Conservation (phyloP, 805 yeast genomes). For the Ogataea pilisensis region DNA sequence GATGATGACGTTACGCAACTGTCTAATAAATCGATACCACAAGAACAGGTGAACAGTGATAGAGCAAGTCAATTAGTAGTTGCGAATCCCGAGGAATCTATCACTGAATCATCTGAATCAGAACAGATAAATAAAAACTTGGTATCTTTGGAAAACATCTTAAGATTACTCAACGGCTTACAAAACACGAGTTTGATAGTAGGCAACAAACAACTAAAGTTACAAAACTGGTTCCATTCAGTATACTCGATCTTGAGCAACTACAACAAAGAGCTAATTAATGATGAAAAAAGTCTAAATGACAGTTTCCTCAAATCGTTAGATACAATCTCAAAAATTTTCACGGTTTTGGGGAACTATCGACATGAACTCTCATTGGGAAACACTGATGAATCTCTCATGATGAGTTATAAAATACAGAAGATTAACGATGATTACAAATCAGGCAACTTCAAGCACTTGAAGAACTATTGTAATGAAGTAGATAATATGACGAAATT, state of each 20-base stretch:
- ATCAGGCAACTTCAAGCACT: constrained; percentile 10
- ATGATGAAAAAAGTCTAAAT: constrained; percentile 15
- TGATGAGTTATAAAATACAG: constrained; percentile 16
- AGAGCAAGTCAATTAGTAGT: not conserved
- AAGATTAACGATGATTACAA: constrained; percentile 21
- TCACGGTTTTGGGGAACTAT: constrained; percentile 12
- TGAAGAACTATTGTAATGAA: constrained; percentile 21
- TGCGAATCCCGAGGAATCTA: not conserved
- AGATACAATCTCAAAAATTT: constrained; percentile 25
- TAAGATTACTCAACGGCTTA: constrained; percentile 9
- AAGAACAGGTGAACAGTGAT: not conserved
- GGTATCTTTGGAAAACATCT: constrained; percentile 6
- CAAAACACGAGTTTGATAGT: constrained; percentile 9
- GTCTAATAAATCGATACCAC: not conserved
- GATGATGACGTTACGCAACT: no score
- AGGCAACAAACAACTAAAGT: constrained; percentile 11
- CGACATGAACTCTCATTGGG: constrained; percentile 5
- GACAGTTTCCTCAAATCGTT: constrained; percentile 22
- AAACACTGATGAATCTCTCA: constrained; percentile 9
- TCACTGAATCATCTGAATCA: not conserved
- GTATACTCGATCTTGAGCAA: constrained; percentile 3
- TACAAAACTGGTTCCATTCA: constrained; percentile 13
- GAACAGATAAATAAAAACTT: not conserved
- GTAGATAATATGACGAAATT: constrained; percentile 20
- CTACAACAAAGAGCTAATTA: constrained; percentile 10